Evolutionary conservation across 2,329 filamentous ascomycete species (phyloP), one percentile per base, ranked within the genome.

Genomic region (Paecilomyces variotii): DNA sequence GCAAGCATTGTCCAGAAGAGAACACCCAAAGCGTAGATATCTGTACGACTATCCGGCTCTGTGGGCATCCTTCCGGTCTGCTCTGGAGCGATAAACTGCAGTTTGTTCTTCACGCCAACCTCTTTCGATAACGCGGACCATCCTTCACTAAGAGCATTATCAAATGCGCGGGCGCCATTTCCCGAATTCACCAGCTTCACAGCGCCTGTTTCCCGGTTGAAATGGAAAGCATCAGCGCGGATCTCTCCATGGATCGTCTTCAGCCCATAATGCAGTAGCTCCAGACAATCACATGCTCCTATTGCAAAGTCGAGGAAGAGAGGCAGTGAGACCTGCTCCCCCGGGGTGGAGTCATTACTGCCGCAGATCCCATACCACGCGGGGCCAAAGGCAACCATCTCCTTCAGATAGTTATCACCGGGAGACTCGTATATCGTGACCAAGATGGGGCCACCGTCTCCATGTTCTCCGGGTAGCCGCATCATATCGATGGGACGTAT

Each of bases 31-130:
- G 90, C 92, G 76, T 97, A 97, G 32, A 97, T 95, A 72, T 97
- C 93, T 14, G 93, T 97, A 49, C 93, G 84, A 51, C 84, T 90
- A 74, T 97, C 93, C 1, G 93, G 93, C 72, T 97, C 92, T 2
- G 90, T 91, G 2, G 91, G 90, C 83, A 97, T 88, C 24, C 93
- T 87, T 12, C 93, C 93, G 2, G 93, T 97, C 77, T 97, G 93
- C 70, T 97, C 93, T 0, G 93, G 92, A 53, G 91, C 93, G 70
- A 97, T 95, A 70, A 91, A 97, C 56, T 92, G 85, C 24, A 97
- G 79, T 74, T 96, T 96, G 69, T 92, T 87, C 74, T 91, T 91
- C 49, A 91, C 90, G 1, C 92, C 92, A 6, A 91, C 76, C 71
- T 97, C 90, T 60, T 88, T 87, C 11, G 90, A 93, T 9, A 97